phyloP scores from a whole-genome alignment of 768 basidiomycete species.

The Phlebiopsis flavidoalba region DNA sequence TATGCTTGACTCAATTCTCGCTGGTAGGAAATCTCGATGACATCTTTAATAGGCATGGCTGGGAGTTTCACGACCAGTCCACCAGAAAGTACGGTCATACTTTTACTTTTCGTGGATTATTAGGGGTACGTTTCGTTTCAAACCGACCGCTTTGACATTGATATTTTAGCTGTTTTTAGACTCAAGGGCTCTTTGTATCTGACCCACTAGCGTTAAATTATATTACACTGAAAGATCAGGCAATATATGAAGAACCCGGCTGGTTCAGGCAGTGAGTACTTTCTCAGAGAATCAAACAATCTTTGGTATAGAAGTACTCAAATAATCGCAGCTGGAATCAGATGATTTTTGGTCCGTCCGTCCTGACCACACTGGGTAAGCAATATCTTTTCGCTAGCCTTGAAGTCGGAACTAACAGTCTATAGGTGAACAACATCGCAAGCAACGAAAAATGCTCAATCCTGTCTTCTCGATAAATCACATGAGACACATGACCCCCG shows the following conservation, averaged over 20 bases:
- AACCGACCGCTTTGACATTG: too few species aligned
- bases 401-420: background rate
- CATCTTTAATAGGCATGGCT: constrained; percentile 12
- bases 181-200: constrained; percentile 32
- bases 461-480: constrained; percentile 24
- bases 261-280: constrained; percentile 15
- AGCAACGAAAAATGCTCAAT: constrained; percentile 27
- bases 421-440: constrained; percentile 24
- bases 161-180: constrained; percentile 7
- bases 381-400: background rate
- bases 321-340: constrained; percentile 8
- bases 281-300: background rate
- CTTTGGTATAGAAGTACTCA: background rate
- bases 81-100: constrained; percentile 15
- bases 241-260: constrained; percentile 11
- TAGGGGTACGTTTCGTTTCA: constrained; percentile 13
- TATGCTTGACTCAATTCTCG: background rate
- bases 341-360: constrained; percentile 18
- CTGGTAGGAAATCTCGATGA: constrained; percentile 17
- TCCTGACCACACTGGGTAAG: constrained; percentile 20
- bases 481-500: constrained; percentile 20
- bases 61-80: constrained; percentile 14
- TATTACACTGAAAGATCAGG: constrained; percentile 38
- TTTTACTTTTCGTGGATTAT: constrained; percentile 12
- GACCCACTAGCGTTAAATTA: constrained; percentile 43